These are phyloP conservation scores for Ophiocytium majus DNA, from an alignment of 352 stramenopile species.

Conservation along the genomic window DNA sequence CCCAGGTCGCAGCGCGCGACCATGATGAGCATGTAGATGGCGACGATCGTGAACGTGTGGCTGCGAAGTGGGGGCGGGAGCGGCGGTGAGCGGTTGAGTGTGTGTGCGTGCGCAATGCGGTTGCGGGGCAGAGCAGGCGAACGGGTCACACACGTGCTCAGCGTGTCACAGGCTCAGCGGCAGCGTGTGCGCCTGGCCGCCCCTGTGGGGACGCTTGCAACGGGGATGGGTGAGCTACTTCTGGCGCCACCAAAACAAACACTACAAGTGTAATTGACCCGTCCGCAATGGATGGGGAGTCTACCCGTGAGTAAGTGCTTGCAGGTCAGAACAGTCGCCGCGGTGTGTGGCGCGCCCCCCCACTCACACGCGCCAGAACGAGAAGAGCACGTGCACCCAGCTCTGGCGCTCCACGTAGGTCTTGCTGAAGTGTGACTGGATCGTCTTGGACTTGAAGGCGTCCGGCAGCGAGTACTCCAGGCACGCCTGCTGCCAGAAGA, in stretches of 20 bases:
- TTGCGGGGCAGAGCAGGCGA: too few relatives aligned
- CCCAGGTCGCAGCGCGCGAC: slow-evolving; percentile 26
- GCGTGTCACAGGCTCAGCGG: too few relatives aligned
- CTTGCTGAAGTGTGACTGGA: slow-evolving; percentile 32
- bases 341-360: not conserved
- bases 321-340: not conserved
- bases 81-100: not conserved
- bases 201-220: too few relatives aligned
- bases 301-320: not conserved
- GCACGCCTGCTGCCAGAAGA: slow-evolving; percentile 41
- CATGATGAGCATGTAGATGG: slow-evolving; percentile 35
- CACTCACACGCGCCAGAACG: slow-evolving; percentile 43
- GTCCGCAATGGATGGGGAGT: too few relatives aligned
- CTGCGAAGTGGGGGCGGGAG: not conserved
- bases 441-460: slow-evolving; percentile 39
- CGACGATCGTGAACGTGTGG: slow-evolving; percentile 37
- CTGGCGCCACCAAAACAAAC: too few relatives aligned
- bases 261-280: too few relatives aligned
- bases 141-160: too few relatives aligned
- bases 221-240: too few relatives aligned
- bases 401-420: slow-evolving; percentile 48
- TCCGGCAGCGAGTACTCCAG: slow-evolving; percentile 25
- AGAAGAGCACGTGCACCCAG: slow-evolving; percentile 44
- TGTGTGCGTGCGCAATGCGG: too few relatives aligned
- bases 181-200: too few relatives aligned